Percentiles rank a stretch among this genome's conserved stretches.
Evolutionary conservation across 2,329 filamentous ascomycete genomes (phyloP).

Genomic region (Botrytis fragariae): DNA sequence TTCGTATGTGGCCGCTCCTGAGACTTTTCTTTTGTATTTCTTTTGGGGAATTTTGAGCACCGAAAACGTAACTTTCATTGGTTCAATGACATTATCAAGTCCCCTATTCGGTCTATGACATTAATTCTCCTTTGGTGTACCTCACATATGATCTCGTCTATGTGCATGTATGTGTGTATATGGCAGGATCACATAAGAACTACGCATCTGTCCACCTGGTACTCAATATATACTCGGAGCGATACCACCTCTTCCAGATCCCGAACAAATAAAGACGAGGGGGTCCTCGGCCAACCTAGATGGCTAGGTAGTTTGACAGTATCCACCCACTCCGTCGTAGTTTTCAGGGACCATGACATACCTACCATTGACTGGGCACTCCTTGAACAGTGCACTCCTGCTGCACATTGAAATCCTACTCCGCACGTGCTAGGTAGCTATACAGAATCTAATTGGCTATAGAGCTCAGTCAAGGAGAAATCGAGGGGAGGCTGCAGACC

Average conservation of each 20-base stretch:
- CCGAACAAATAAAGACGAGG: neutral
- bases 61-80: neutral
- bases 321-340: neutral
- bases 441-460: neutral
- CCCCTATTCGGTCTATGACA: neutral
- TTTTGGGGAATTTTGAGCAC: neutral
- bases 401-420: neutral
- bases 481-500: neutral
- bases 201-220: neutral
- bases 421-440: neutral
- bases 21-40: neutral
- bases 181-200: neutral
- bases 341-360: neutral
- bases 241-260: neutral
- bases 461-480: neutral
- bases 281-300: neutral
- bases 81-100: too few species aligned
- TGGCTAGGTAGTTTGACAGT: neutral
- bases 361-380: neutral
- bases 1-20: neutral
- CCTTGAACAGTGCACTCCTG: conserved; percentile 2
- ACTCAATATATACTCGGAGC: neutral
- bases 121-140: neutral
- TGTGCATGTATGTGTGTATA: neutral
- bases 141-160: neutral